Conservation (phyloP, 257 asterid genomes). For the Ophiorrhiza pumila region DNA sequence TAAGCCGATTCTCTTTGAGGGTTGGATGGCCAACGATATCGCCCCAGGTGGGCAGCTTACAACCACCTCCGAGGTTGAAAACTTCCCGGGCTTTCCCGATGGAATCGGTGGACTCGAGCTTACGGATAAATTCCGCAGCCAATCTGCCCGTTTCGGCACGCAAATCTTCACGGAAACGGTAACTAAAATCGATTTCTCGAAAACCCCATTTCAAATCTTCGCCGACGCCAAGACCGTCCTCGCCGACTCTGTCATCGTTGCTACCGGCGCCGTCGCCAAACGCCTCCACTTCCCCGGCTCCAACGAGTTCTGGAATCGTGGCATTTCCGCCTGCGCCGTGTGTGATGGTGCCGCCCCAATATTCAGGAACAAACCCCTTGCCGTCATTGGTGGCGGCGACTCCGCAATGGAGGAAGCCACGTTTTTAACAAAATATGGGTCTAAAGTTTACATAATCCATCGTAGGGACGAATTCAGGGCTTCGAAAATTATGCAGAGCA, state of each 20-base stretch:
- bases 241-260: constrained; percentile 73
- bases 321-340: constrained; percentile 93
- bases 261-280: constrained; percentile 92
- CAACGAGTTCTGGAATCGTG: constrained; percentile 78
- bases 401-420: constrained; percentile 98
- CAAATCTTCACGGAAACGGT: constrained; percentile 73
- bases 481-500: constrained; percentile 83
- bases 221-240: constrained; percentile 55
- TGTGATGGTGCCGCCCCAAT: constrained; percentile 96
- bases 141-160: constrained; percentile 65
- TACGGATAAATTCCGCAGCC: constrained; percentile 65
- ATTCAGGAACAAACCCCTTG: constrained; percentile 73
- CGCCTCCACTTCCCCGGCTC: constrained; percentile 70
- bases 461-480: constrained; percentile 86
- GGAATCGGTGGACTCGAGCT: constrained; percentile 73
- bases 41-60: constrained; percentile 98
- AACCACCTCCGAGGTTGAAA: constrained; percentile 91
- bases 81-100: constrained; percentile 90
- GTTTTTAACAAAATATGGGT: constrained; percentile 81
- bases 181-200: constrained; percentile 56
- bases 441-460: constrained; percentile 82
- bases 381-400: constrained; percentile 98
- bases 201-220: constrained; percentile 52
- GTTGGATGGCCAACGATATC: constrained; percentile 96
- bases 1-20: constrained; percentile 86